Evolutionary conservation across 768 basidiomycete genomes (phyloP).

Genomic region (Albatrellus ellisii): DNA sequence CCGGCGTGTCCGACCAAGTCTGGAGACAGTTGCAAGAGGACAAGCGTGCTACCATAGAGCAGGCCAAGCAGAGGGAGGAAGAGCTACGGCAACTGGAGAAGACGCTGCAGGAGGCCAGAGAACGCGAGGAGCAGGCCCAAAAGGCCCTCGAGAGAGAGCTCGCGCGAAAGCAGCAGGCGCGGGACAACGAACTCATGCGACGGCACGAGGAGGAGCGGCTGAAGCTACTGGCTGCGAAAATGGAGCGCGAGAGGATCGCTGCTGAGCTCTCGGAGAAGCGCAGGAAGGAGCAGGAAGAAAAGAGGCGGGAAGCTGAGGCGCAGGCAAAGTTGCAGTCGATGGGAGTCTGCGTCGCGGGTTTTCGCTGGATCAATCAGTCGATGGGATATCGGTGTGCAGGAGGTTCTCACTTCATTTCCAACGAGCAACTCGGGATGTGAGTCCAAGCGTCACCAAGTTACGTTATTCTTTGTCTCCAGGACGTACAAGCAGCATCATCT

Average conservation of each 20-base stretch:
- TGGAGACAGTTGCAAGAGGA: constrained; percentile 38
- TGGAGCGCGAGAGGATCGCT: constrained; percentile 16
- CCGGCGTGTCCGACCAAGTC: constrained; percentile 35
- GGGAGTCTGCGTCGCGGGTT: constrained; percentile 38
- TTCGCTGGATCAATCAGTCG: constrained; percentile 27
- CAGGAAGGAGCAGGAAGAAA: constrained; percentile 18
- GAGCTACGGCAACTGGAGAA: constrained; percentile 8
- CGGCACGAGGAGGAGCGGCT: constrained; percentile 18
- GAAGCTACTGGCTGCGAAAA: constrained; percentile 16
- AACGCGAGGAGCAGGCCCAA: constrained; percentile 12
- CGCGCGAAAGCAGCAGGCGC: constrained; percentile 17
- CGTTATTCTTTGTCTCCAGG: too few relatives aligned
- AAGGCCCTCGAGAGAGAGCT: constrained; percentile 13
- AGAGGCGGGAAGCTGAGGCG: constrained; percentile 27
- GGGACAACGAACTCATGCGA: constrained; percentile 16
- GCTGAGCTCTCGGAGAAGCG: constrained; percentile 21
- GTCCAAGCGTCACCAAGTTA: neutral
- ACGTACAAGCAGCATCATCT: too few relatives aligned
- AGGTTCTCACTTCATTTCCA: constrained; percentile 28
- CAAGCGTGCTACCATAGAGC: constrained; percentile 21
- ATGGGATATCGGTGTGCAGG: constrained; percentile 34
- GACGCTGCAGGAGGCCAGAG: constrained; percentile 11
- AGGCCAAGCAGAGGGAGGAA: constrained; percentile 15
- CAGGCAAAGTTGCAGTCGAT: constrained; percentile 30
- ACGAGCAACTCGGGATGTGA: constrained; percentile 19